Evolutionary conservation across 345 rosid genomes (phyloP), one percentile per base, ranked within the genome.

Genomic region (Atalantia buxifolia): DNA sequence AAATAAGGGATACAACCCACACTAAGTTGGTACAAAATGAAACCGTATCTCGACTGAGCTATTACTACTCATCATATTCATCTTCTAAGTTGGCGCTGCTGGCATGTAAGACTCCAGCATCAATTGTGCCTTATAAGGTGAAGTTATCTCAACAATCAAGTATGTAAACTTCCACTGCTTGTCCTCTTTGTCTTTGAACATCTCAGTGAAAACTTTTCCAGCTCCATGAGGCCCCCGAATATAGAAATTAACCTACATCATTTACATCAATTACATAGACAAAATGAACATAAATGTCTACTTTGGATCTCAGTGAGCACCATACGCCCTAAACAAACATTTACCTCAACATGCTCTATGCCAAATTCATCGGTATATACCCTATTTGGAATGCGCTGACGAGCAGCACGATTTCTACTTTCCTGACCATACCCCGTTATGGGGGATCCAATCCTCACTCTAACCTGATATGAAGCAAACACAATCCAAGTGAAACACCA

Each of bases 341-440:
- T 85, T 83, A 95, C 99, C 95, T 89, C 93, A 76, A 96, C 90
- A 77, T 89, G 97, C 83, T 96, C 97, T n/a, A 88, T 87, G n/a
- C 99, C 99, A 63, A 91, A 92, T 81, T 94, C 99, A 84, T 96
- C 99, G 2, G 93, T 91, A 79, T 83, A 94, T 71, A 88, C 62
- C 84, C 85, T 91, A 80, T 91, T 88, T 4, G 97, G 97, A 75
- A 96, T 94, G 40, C 92, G 93, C 80, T 96, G 99, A 66, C 99
- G 97, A 59, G 98, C 98, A 72, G 94, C 97, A 40, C 99, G 94
- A 81, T 96, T 96, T 82, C 97, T 89, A 60, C 91, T 91, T 86
- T 96, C 99, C 78, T 94, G 98, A 77, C 98, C 99, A 81, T 92
- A 96, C 50, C 99, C 99, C 24, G 91, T 96, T 79, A 96, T 91